phyloP scores from a whole-genome alignment of 345 rosid species.

The Acer yangbiense region DNA sequence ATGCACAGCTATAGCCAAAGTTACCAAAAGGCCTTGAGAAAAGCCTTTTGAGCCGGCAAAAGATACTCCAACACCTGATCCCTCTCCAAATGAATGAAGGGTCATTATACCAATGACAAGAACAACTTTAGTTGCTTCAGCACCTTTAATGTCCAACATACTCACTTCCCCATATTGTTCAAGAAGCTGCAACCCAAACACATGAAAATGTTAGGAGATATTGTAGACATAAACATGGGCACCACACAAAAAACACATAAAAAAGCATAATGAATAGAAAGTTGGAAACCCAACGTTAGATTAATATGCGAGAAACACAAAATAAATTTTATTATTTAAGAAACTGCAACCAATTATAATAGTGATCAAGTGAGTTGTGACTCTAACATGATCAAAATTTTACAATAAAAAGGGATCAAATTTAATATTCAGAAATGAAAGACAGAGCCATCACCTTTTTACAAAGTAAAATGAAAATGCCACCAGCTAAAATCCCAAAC shows the following conservation, averaged over 20 bases:
- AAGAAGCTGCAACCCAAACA: constrained; percentile 63
- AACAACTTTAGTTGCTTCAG: constrained; percentile 93
- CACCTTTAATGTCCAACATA: constrained; percentile 98
- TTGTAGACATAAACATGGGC: background rate
- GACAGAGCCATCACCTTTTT: constrained; percentile 66
- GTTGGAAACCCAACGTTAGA: background rate
- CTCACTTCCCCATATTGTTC: constrained; percentile 97
- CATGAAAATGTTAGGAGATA: constrained; percentile 1
- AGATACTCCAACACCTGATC: constrained; percentile 99
- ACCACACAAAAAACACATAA: background rate
- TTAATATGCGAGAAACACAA: background rate
- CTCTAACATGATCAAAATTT: background rate
- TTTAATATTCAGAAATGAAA: constrained; percentile 7
- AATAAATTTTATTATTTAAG: background rate
- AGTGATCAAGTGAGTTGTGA: background rate
- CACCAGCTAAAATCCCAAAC: constrained; percentile 87
- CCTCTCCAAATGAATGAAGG: constrained; percentile 99
- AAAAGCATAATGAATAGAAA: background rate
- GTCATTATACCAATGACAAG: constrained; percentile 98
- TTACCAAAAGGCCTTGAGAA: constrained; percentile 94
- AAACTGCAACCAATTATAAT: background rate
- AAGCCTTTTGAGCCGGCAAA: constrained; percentile 98
- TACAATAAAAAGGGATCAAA: background rate
- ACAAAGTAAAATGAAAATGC: constrained; percentile 86
- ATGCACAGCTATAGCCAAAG: constrained; percentile 97